A percentile compares a stretch with the other conserved stretches of the same genome.
Conservation (phyloP, 2,329 filamentous ascomycete species). For the Didymella segeticola region DNA sequence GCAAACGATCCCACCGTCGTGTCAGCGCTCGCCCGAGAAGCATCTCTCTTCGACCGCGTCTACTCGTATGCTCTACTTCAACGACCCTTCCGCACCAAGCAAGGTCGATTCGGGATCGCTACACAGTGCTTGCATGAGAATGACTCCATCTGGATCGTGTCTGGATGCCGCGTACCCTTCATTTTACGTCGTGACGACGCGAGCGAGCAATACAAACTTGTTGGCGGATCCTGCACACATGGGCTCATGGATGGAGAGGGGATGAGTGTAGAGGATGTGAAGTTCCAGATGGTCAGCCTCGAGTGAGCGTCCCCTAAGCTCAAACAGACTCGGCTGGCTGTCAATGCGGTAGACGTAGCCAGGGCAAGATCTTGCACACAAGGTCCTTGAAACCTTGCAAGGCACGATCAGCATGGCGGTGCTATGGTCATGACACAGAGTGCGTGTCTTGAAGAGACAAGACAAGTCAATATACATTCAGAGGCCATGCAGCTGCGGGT, state of each 20-base stretch:
- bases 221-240: conserved; percentile 27
- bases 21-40: conserved; percentile 4
- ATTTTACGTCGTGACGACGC: conserved; percentile 17
- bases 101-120: conserved; percentile 23
- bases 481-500: no score
- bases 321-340: no score
- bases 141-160: conserved; percentile 23
- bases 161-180: conserved; percentile 26
- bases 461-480: no score
- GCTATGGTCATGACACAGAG: no score
- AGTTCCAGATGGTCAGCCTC: conserved; percentile 21
- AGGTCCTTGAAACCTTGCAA: no score
- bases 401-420: no score
- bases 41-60: conserved; percentile 21
- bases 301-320: no score
- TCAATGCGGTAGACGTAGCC: no score
- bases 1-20: conserved; percentile 1
- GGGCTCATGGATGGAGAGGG: conserved; percentile 27
- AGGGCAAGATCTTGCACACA: no score
- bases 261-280: not conserved
- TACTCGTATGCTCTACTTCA: conserved; percentile 20
- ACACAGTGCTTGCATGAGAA: conserved; percentile 20
- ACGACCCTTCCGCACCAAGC: conserved; percentile 20
- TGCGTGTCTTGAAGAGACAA: no score
- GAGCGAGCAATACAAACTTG: conserved; percentile 12